Evolutionary conservation across 164 flowering plant species (phyloP), one percentile per base, ranked within the genome.

Genomic region (Tinospora cordifolia): DNA sequence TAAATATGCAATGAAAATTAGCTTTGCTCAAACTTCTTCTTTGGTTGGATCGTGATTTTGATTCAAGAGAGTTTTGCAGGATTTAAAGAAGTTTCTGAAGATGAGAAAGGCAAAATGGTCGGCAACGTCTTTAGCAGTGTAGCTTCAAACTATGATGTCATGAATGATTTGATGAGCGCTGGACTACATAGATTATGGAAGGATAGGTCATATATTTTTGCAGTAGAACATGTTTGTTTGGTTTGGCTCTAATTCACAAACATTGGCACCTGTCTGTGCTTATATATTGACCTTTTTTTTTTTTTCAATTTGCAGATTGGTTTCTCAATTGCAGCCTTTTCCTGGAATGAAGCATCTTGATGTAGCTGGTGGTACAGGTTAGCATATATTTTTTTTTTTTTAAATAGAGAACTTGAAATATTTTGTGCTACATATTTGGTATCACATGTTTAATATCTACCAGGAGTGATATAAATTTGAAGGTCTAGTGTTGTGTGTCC

Each of bases 331-430:
- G 68, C 78, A 81, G 77, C 99, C 99, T 51, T 92, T 89, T 77
- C 91, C 92, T 69, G 98, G 99, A 78, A 95, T 92, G 90, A 90
- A 89, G 81, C 97, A 95, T 83, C 94, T 95, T 80, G 99, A 95
- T 84, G 98, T 95, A 80, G 99, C 99, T 82, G 99, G 98, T 75
- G 98, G 99, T 67, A 95, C 99, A 82, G 97, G 98, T 90, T 64
- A 73, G 80, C 58, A 47, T 44, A 44, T 44, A 3, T 5, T 44
- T 44, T 7, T 1, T 54, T 34, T 21, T 62, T 62, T 39, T 59
- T 57, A 64, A 21, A 21, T 54, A 19, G 21, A 19, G 3, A 19
- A 54, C 60, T 54, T 54, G 24, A 51, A 15, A 17, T 51, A 54
- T 54, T 54, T 17, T 24, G 60, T 54, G 47, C 24, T 54, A 54